Evolutionary conservation across 179 eudicot genomes (phyloP).

Genomic region (Patellifolia procumbens): DNA sequence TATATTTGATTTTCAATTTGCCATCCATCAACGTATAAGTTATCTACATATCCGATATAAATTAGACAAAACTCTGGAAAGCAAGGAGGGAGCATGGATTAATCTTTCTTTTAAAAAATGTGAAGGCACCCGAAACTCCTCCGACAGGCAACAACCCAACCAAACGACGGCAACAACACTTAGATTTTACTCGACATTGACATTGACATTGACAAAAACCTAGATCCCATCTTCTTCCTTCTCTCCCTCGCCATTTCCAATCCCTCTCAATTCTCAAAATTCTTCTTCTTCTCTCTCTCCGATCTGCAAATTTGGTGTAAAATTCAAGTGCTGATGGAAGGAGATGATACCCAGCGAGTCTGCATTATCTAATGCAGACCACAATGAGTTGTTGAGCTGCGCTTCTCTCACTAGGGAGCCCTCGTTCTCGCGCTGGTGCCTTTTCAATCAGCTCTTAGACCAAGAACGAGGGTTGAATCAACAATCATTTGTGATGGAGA

Average conservation of each 20-base stretch:
- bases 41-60: too few relatives aligned
- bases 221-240: slow-evolving; percentile 33
- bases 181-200: not conserved
- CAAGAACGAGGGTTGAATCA: not conserved
- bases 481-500: slow-evolving; percentile 22
- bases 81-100: too few relatives aligned
- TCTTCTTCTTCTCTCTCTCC: not conserved
- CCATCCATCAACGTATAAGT: too few relatives aligned
- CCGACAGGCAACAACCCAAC: not conserved
- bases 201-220: slow-evolving; percentile 12
- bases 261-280: not conserved
- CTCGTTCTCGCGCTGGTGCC: slow-evolving; percentile 32
- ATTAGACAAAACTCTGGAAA: too few relatives aligned
- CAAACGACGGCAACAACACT: slow-evolving; percentile 19
- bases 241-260: not conserved
- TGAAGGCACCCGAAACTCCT: not conserved
- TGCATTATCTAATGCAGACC: slow-evolving; percentile 7
- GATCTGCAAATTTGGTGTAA: not conserved
- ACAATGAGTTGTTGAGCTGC: not conserved
- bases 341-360: not conserved
- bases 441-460: slow-evolving; percentile 14
- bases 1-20: too few relatives aligned
- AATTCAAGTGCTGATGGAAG: not conserved
- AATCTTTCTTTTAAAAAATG: not conserved
- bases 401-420: slow-evolving; percentile 20